Evolutionary conservation across 2,329 filamentous ascomycete genomes (phyloP).

Genomic region (Ophiostoma fasciatum): DNA sequence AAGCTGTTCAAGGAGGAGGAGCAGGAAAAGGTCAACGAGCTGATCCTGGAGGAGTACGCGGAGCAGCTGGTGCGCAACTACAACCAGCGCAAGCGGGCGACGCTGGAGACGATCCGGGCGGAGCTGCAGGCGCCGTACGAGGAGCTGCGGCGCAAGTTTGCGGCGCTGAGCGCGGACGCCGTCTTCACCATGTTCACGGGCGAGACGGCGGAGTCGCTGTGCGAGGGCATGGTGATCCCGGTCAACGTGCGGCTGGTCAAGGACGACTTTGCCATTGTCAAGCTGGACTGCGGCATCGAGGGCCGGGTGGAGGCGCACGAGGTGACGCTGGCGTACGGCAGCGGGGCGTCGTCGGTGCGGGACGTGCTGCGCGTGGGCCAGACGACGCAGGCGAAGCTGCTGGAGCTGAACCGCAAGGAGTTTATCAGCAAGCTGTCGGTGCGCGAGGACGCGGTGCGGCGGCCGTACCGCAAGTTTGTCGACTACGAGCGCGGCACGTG

Average conservation of each 20-base stretch:
- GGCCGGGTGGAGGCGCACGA: constrained; percentile 74
- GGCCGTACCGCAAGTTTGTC: constrained; percentile 52
- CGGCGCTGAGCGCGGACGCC: constrained; percentile 54
- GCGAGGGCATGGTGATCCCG: constrained; percentile 83
- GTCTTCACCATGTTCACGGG: constrained; percentile 95
- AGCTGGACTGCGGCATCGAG: constrained; percentile 87
- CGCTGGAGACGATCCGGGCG: constrained; percentile 86
- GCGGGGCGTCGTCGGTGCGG: constrained; percentile 35
- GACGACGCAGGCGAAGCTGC: constrained; percentile 74
- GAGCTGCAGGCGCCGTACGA: constrained; percentile 90
- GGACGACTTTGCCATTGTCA: constrained; percentile 84
- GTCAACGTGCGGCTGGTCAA: constrained; percentile 80
- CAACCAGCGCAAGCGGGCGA: constrained; percentile 87
- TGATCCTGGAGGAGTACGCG: constrained; percentile 92
- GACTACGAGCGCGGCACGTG: constrained; percentile 70
- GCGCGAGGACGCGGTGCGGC: constrained; percentile 63
- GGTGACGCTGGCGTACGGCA: constrained; percentile 40
- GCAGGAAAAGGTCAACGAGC: constrained; percentile 88
- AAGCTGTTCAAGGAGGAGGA: constrained; percentile 91
- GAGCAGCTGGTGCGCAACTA: constrained; percentile 89
- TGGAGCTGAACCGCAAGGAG: constrained; percentile 74
- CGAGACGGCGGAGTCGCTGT: constrained; percentile 71
- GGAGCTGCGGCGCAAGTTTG: constrained; percentile 74
- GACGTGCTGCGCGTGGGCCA: constrained; percentile 66
- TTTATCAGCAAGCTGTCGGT: constrained; percentile 75